phyloP scores from a whole-genome alignment of 306 rosid species.

The Aeschynomene evenia region DNA sequence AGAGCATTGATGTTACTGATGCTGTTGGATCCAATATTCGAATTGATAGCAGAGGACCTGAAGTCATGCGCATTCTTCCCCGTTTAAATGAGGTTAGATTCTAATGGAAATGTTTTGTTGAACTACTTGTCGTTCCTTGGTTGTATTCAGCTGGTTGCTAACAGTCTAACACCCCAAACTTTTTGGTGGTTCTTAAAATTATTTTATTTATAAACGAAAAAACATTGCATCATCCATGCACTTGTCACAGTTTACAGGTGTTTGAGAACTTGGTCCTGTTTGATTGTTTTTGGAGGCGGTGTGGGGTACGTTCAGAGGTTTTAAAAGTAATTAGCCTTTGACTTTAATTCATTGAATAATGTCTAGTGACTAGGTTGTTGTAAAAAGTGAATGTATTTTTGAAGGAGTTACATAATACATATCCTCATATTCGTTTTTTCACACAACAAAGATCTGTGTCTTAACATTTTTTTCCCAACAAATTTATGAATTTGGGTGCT shows the following conservation, averaged over 20 bases:
- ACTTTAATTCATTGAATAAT: not conserved
- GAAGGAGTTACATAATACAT: not conserved
- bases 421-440: slow-evolving; percentile 1
- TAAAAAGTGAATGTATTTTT: not conserved
- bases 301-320: not conserved
- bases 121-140: slow-evolving; percentile 3
- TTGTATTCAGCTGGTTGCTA: too few relatives aligned
- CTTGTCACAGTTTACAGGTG: not conserved
- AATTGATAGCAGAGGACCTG: slow-evolving; percentile 97
- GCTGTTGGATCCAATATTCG: slow-evolving; percentile 98
- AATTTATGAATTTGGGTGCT: not conserved
- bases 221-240: not conserved
- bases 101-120: slow-evolving; percentile 24
- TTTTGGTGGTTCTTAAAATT: not conserved
- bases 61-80: slow-evolving; percentile 92
- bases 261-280: not conserved
- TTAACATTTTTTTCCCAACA: not conserved
- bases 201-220: slow-evolving; percentile 6
- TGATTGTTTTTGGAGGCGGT: not conserved
- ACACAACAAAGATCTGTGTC: not conserved
- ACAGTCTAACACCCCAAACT: not conserved
- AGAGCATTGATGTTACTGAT: slow-evolving; percentile 94
- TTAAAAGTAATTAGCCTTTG: slow-evolving; percentile 3
- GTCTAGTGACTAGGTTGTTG: not conserved
- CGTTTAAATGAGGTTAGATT: slow-evolving; percentile 86